Conservation (phyloP, 345 rosid species). For the Turnera subulata region DNA sequence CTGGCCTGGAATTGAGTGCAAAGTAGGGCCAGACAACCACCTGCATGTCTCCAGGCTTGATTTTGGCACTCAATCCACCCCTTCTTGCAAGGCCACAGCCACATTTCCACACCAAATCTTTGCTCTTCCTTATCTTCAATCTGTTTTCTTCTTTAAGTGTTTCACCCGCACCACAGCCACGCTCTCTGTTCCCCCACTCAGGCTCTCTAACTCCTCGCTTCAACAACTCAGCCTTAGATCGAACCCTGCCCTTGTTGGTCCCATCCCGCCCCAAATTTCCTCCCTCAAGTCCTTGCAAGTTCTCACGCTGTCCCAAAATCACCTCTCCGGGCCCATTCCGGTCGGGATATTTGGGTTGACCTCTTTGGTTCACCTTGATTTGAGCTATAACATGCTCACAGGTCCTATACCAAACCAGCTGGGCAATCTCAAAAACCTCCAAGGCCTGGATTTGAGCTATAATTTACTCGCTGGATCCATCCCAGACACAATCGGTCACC, state of each 20-base stretch:
- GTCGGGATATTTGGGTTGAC: constrained; percentile 33
- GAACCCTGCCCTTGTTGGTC: constrained; percentile 71
- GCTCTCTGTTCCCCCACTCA: constrained; percentile 37
- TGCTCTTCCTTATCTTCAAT: constrained; percentile 60
- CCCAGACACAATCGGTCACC: constrained; percentile 56
- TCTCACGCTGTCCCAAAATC: constrained; percentile 79
- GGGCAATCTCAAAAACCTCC: constrained; percentile 55
- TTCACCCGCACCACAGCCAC: constrained; percentile 56
- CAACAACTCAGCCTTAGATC: constrained; percentile 80
- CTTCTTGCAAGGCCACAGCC: constrained; percentile 60
- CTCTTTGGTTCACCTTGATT: constrained; percentile 61
- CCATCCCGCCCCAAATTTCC: constrained; percentile 63
- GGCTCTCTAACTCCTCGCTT: constrained; percentile 49
- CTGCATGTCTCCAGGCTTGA: constrained; percentile 78
- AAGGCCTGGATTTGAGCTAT: constrained; percentile 77
- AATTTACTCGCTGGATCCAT: constrained; percentile 54
- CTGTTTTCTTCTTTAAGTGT: constrained; percentile 71
- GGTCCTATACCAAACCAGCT: constrained; percentile 59
- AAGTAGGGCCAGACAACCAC: constrained; percentile 49
- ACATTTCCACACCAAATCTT: constrained; percentile 59
- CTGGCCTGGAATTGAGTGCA: constrained; percentile 86
- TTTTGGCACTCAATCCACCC: constrained; percentile 67
- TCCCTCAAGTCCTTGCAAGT: constrained; percentile 54
- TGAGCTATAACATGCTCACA: constrained; percentile 65
- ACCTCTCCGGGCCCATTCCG: constrained; percentile 58